Evolutionary conservation across 75 land plant genomes (phyloP), one percentile per base, ranked within the genome.

Genomic region (Isoetes taiwanensis): DNA sequence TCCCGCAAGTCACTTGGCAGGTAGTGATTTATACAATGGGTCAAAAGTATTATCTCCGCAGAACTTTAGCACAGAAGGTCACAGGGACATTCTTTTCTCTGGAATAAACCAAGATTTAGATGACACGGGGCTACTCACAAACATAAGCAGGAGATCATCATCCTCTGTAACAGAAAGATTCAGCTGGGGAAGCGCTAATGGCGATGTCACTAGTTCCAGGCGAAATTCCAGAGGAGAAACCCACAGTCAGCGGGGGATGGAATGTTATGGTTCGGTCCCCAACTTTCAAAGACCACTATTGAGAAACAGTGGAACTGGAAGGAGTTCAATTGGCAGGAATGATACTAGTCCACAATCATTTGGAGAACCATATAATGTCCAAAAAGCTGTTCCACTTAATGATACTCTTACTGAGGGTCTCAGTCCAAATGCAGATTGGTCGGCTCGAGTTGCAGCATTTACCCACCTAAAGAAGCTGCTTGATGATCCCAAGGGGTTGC

Each of bases 331-430:
- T 33, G 61, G 60, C 38, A 73, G 80, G 64, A 67, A 78, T 66
- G 96, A 89, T 55, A 90, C 88, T 52, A 73, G 40, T 32, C 86
- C 79, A 43, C 65, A 77, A 0, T 37, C 62, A 40, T 52, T 58
- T 61, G 82, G 84, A 48, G 90, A 88, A 30, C 43, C 71, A 56
- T 68, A 78, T 35, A 80, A 57, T 43, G 62, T 78, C 43, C 84
- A 94, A 59, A 81, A 85, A 40, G 83, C 85, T 48, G 80, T 78
- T 50, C 85, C 99, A 34, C 78, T 94, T 16, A 82, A 57, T 73
- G 99, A 94, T 74, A 96, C 99, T 40, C 72, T 94, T 19, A 74
- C 76, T 58, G 91, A 89, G 64, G 99, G 99, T 3, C 78, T 94
- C 28, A 89, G 84, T 66, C 61, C 83, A 25, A 76, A 57, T 76